Percentiles rank a stretch among this genome's conserved stretches.
Evolutionary conservation across 768 basidiomycete species (phyloP).

Genomic region (Suillus hirtellus): DNA sequence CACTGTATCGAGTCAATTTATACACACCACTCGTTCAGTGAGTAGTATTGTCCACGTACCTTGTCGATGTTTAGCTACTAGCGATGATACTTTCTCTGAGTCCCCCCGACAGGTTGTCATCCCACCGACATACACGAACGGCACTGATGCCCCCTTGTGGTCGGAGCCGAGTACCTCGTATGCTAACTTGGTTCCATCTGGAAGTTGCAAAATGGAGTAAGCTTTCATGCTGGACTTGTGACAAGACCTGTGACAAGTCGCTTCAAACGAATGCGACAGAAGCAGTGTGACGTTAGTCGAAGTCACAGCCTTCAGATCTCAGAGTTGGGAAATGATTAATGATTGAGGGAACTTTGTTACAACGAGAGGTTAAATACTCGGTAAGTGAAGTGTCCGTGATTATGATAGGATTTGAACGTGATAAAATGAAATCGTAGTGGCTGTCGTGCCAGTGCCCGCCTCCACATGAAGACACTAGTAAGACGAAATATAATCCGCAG

Average conservation of each 20-base stretch:
- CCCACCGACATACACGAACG: conserved; percentile 45
- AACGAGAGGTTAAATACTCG: no score
- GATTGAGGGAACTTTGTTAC: no score
- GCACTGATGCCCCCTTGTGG: conserved; percentile 32
- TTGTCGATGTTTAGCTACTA: background rate
- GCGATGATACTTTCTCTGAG: conserved; percentile 31
- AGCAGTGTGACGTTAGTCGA: no score
- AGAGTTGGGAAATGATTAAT: no score
- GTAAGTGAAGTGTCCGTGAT: no score
- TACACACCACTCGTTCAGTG: background rate
- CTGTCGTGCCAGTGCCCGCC: no score
- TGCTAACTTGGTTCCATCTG: conserved; percentile 44
- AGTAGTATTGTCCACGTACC: background rate
- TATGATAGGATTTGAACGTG: no score
- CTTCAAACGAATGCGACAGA: background rate
- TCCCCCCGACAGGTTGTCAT: conserved; percentile 42
- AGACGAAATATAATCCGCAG: no score
- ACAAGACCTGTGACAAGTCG: background rate
- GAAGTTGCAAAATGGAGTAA: conserved; percentile 28
- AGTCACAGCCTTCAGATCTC: no score
- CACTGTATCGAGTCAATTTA: conserved; percentile 29
- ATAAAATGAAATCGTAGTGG: no score
- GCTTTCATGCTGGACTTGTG: conserved; percentile 6
- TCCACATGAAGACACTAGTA: no score
- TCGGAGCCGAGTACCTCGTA: conserved; percentile 45